phyloP scores from a whole-genome alignment of 1,284 basidiomycete genomes.

The Cutaneotrichosporon sp. region DNA sequence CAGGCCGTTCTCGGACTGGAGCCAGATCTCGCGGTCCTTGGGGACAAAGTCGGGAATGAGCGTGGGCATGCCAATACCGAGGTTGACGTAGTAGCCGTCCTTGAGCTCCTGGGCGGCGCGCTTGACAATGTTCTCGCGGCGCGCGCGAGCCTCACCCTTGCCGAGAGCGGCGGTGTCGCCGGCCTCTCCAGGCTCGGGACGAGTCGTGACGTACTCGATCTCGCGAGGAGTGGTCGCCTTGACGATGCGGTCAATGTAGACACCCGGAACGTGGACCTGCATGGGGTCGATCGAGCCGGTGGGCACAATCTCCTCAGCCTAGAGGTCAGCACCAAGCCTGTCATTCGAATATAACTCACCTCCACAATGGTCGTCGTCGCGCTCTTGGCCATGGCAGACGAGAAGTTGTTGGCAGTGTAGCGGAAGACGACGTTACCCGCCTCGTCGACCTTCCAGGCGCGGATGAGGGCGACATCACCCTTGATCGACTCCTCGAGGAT shows the following conservation, averaged over 20 bases:
- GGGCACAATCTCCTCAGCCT: slow-evolving; percentile 90
- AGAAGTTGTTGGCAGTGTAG: slow-evolving; percentile 86
- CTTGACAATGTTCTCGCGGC: slow-evolving; percentile 64
- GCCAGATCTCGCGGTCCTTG: slow-evolving; percentile 72
- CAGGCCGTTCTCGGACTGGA: slow-evolving; percentile 90
- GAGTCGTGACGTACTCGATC: slow-evolving; percentile 65
- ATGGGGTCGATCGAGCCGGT: slow-evolving; percentile 76
- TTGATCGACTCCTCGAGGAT: slow-evolving; percentile 80
- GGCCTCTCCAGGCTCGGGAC: slow-evolving; percentile 32
- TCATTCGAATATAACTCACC: not conserved
- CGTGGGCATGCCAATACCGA: slow-evolving; percentile 83
- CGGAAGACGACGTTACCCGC: slow-evolving; percentile 78
- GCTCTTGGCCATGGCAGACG: slow-evolving; percentile 76
- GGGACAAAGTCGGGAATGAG: slow-evolving; percentile 80
- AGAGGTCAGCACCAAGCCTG: slow-evolving; percentile 34
- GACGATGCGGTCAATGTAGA: slow-evolving; percentile 84
- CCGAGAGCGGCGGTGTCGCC: slow-evolving; percentile 16
- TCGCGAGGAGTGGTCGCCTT: slow-evolving; percentile 70
- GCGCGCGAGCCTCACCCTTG: slow-evolving; percentile 47
- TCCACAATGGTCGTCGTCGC: slow-evolving; percentile 80
- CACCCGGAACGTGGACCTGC: slow-evolving; percentile 71
- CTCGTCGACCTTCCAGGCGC: slow-evolving; percentile 94
- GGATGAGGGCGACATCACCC: slow-evolving; percentile 82
- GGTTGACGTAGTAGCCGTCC: slow-evolving; percentile 76
- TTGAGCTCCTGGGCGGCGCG: slow-evolving; percentile 79